Conservation (phyloP, 495 filamentous ascomycete genomes). For the Penicillium bovifimosum region DNA sequence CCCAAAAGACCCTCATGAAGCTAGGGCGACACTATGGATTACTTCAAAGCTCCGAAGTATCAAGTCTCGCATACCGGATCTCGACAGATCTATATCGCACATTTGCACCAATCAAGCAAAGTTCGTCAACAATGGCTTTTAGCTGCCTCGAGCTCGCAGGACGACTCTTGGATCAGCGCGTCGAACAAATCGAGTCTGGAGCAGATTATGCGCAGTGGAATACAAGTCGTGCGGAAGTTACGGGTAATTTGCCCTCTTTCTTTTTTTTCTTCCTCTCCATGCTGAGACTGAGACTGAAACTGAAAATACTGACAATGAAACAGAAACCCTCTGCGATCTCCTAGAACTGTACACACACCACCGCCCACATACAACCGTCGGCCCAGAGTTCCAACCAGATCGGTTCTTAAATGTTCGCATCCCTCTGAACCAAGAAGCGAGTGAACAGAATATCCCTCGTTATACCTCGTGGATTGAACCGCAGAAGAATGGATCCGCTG, state of each 20-base stretch:
- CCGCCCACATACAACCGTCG: constrained; percentile 63
- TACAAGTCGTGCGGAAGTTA: constrained; percentile 61
- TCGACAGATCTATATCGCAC: constrained; percentile 88
- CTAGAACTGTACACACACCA: constrained; percentile 86
- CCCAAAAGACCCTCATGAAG: constrained; percentile 78
- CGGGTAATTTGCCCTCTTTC: constrained; percentile 43
- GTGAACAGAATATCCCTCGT: constrained; percentile 48
- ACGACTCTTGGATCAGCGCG: constrained; percentile 51
- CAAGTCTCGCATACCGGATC: constrained; percentile 67
- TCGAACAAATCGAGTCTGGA: constrained; percentile 42
- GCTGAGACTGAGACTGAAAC: too few species aligned
- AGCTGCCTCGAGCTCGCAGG: constrained; percentile 76
- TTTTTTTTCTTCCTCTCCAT: neutral
- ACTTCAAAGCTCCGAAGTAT: constrained; percentile 48
- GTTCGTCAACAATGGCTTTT: constrained; percentile 69
- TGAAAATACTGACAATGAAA: neutral
- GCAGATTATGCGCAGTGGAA: constrained; percentile 50
- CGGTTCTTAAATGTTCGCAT: constrained; percentile 81
- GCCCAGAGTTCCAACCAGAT: constrained; percentile 62
- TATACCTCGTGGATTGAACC: constrained; percentile 39
- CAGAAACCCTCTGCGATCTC: constrained; percentile 78
- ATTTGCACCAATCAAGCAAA: constrained; percentile 84
- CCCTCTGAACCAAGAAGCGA: constrained; percentile 69
- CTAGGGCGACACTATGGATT: constrained; percentile 51
- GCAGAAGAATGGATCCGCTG: neutral